Evolutionary conservation across 208 protist species (phyloP), one percentile per base, ranked within the genome.

Genomic region (Herpetomonas samuelpessoai): DNA sequence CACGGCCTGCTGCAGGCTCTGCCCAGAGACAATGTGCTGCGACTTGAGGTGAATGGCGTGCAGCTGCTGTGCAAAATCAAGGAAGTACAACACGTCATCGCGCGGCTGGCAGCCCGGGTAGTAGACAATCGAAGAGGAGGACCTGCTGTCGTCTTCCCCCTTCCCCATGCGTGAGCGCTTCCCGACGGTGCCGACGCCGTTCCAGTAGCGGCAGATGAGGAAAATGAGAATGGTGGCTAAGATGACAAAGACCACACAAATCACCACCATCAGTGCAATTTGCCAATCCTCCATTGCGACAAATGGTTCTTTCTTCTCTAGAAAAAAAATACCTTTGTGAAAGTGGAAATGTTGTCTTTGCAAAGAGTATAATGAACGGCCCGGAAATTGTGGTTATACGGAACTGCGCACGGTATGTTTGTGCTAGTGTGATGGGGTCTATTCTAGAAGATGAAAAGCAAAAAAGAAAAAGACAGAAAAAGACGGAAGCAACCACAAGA

Each of bases 191-290:
- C 27, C 16, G n/a, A n/a, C 18, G 21, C 51, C 67, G 30, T 65
- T 2, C 38, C 75, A 62, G 49, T 68, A 81, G 21, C 59, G 50
- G 21, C 68, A 74, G 52, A 92, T 62, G 3, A 89, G 47, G 39
- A 75, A 73, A 19, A 74, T 44, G 0, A 88, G 38, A 22, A 84
- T 3, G 19, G 57, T 41, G 35, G 64, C 73, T 18, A 65, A 47
- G 27, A 65, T 48, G 38, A 87, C 46, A 47, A 88, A 82, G 25
- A 83, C 61, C 10, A 91, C 58, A 44, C 71, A 66, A 30, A 91
- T 82, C 30, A 81, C 70, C 28, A 91, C 62, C 12, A 91, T 46
- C 29, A 88, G 56, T 0, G 48, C 65, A 21, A 90, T 77, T 49
- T 86, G 65, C 62, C 70, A 81, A 22, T 68, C 73, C 51, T 81